Base-by-base conservation (phyloP, 805 yeast genomes). In the Priceomyces haplophilus region DNA sequence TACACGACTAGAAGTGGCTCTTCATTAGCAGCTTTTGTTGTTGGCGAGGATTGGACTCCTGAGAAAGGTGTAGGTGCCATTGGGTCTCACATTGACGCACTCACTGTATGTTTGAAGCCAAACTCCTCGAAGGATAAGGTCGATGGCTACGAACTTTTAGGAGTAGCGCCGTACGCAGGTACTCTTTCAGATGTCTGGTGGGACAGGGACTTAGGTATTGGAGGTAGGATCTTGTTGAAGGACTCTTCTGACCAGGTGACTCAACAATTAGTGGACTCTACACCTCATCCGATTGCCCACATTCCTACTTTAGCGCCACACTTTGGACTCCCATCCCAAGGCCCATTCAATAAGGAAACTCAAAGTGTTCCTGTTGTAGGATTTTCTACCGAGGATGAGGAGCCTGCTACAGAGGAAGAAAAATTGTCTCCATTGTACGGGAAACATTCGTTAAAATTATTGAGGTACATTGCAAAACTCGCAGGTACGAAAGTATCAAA, bases 121-220 rank as follows among this genome's bases (percentile, higher is more conserved):
- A 45, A 42, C 8, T 55, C 65, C 7, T 42, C 45, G 11, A 57
- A 60, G 25, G 17, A 40, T 2, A 41, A 45, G 20, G 56, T 54
- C 3, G 57, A 57, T 30, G 72, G 72, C 4, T 70, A 66, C 47
- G 62, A 65, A 15, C 41, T 60, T 16, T 53, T 70, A 24, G 73
- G 73, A 1, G 73, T 69, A 11, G 72, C 73, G 7, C 64, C 66
- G 5, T 70, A 70, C 44, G 65, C 72, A 1, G 72, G 73, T 2
- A 50, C 63, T 1, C 52, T 67, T 24, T 58, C 54, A 29, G 52
- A 56, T 25, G 40, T 62, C 3, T 69, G 75, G 74, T 55, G 65
- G 44, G 70, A 67, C 46, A 51, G 76, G 41, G 76, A 70, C 45
- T 61, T 70, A 47, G 74, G 73, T 3, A 48, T 70, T 30, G 74